phyloP scores from a whole-genome alignment of 1,139 yeast species.

The Geotrichum restrictum region DNA sequence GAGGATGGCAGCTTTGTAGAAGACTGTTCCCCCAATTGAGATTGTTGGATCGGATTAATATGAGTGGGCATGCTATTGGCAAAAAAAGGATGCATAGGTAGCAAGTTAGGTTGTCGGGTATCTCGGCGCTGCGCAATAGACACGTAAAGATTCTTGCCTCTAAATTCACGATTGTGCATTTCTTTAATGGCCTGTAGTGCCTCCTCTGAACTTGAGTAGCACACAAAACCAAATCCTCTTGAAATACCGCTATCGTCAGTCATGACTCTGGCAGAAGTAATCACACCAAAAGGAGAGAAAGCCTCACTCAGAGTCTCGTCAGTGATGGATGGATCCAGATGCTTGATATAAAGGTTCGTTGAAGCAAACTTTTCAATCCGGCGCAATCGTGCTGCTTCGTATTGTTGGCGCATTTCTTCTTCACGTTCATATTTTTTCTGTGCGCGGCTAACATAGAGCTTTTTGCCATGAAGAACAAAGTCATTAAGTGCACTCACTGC shows the following conservation, averaged over 20 bases:
- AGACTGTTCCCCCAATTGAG: neutral
- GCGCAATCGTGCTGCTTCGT: conserved; percentile 32
- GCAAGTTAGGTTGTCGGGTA: conserved; percentile 51
- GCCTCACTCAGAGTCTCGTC: conserved; percentile 78
- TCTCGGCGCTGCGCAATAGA: conserved; percentile 93
- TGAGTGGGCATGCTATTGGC: conserved; percentile 60
- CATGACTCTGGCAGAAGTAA: conserved; percentile 90
- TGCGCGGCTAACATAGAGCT: conserved; percentile 83
- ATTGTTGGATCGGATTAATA: conserved; percentile 38
- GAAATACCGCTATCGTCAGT: conserved; percentile 82
- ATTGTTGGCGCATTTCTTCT: conserved; percentile 81
- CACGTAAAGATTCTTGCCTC: conserved; percentile 85
- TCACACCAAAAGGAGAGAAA: conserved; percentile 80
- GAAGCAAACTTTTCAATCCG: conserved; percentile 12
- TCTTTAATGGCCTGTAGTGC: conserved; percentile 89
- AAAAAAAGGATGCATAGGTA: conserved; percentile 17
- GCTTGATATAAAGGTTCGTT: conserved; percentile 79
- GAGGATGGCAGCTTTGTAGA: neutral
- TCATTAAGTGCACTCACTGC: conserved; percentile 83
- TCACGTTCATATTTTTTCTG: conserved; percentile 89
- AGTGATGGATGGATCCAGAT: conserved; percentile 76
- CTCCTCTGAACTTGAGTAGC: conserved; percentile 87
- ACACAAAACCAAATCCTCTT: conserved; percentile 92
- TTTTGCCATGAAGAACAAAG: conserved; percentile 68
- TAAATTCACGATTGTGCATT: conserved; percentile 84